phyloP scores from a whole-genome alignment of 2,329 filamentous ascomycete species.

The Aspergillus aculeatinus region DNA sequence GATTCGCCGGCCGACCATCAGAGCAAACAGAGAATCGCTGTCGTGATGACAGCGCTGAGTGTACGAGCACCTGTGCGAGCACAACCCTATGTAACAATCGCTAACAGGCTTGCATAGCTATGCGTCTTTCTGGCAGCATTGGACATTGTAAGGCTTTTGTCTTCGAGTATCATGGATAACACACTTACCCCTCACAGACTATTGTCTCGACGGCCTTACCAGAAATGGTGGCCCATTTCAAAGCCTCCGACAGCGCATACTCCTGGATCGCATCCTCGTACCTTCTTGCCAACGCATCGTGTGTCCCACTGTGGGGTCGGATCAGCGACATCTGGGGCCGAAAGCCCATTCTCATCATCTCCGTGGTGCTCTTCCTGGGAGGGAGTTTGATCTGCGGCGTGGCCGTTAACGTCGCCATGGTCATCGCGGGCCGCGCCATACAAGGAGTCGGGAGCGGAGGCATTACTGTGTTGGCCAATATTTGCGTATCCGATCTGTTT shows the following conservation, averaged over 20 bases:
- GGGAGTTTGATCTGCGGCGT: slow-evolving; percentile 56
- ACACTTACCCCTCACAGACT: slow-evolving; percentile 3
- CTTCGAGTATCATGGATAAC: background rate
- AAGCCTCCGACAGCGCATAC: slow-evolving; percentile 34
- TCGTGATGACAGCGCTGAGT: slow-evolving; percentile 1
- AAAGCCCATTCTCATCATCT: slow-evolving; percentile 56
- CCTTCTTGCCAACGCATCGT: slow-evolving; percentile 38
- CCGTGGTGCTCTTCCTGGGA: slow-evolving; percentile 57
- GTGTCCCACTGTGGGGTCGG: slow-evolving; percentile 44
- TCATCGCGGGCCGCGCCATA: slow-evolving; percentile 57
- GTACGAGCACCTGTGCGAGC: background rate
- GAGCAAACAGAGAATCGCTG: slow-evolving; percentile 1
- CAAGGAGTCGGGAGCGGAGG: slow-evolving; percentile 61
- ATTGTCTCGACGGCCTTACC: slow-evolving; percentile 39
- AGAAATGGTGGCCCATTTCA: slow-evolving; percentile 34
- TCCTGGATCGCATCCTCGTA: slow-evolving; percentile 42
- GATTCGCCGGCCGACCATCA: background rate
- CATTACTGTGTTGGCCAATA: slow-evolving; percentile 57
- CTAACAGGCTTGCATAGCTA: background rate
- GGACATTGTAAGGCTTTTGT: background rate
- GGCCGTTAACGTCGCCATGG: slow-evolving; percentile 54
- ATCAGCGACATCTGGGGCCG: slow-evolving; percentile 56
- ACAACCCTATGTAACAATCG: background rate
- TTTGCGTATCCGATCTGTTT: slow-evolving; percentile 59
- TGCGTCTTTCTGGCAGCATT: slow-evolving; percentile 2